A percentile compares a stretch with the other conserved stretches of the same genome.
Evolutionary conservation across 768 basidiomycete species (phyloP).

Genomic region (Phanerodontia chrysosporium): DNA sequence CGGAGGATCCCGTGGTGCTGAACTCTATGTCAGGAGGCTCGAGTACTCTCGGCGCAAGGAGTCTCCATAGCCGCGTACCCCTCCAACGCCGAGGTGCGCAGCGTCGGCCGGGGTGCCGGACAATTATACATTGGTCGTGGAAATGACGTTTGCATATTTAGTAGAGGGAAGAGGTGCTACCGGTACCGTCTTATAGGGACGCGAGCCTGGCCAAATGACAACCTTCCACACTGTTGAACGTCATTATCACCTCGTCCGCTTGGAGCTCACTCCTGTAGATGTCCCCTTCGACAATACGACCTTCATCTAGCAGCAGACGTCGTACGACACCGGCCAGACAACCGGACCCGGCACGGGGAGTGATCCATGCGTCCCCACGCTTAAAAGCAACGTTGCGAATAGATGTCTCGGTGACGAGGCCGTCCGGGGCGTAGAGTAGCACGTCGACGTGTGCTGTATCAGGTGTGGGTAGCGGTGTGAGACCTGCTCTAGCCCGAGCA

Average conservation of each 20-base stretch:
- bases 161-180: too few relatives aligned
- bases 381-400: conserved; percentile 71
- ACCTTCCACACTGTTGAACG: conserved; percentile 72
- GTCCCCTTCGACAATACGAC: conserved; percentile 45
- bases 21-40: background rate
- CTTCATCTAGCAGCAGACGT: conserved; percentile 62
- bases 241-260: conserved; percentile 59
- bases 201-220: conserved; percentile 48
- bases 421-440: conserved; percentile 52
- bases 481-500: conserved; percentile 54
- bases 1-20: background rate
- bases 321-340: conserved; percentile 73
- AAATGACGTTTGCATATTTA: too few relatives aligned
- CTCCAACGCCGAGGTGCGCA: background rate
- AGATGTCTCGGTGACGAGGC: conserved; percentile 57
- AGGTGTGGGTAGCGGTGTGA: conserved; percentile 30
- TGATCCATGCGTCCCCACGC: conserved; percentile 56
- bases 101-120: background rate
- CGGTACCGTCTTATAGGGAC: background rate
- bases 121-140: background rate
- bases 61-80: background rate
- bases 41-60: background rate
- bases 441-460: conserved; percentile 44
- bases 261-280: conserved; percentile 40
- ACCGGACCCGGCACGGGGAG: conserved; percentile 55